Base-by-base conservation (phyloP, 2,329 filamentous ascomycete genomes). In the Penicillium sp. region DNA sequence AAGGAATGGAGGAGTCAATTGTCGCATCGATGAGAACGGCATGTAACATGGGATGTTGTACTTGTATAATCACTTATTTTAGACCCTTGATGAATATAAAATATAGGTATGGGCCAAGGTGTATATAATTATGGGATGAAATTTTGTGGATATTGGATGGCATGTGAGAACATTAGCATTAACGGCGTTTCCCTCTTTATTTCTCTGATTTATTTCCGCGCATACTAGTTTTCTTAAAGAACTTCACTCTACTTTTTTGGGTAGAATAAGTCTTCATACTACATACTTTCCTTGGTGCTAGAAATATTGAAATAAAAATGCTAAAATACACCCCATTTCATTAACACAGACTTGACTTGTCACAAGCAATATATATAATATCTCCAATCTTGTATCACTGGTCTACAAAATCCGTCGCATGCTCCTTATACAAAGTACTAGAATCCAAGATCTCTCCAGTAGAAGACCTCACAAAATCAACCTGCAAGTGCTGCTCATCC, bases 391-490 rank as follows among this genome's bases (percentile, higher is more conserved):
- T 19, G 17, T 12, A 21, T 55, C 21, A 89, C 89, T 78, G 82
- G 36, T 75, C 68, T 4, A 82, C 79, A 68, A 83, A 83, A 45
- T 69, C 70, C 48, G 75, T 64, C 1, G 57, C 61, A 61, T 83
- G 82, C 29, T 73, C 70, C 72, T 84, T 84, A 62, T 77, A 81
- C 65, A 84, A 63, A 23, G 71, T 73, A 12, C 79, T 79, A 9
- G 74, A 70, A 65, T 84, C 82, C 56, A 84, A 60, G 7, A 81
- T 59, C 49, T 75, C 73, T 1, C 82, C 82, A 0, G 79, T 83
- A 1, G 74, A 66, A 0, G 79, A 83, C 3, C 73, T 70, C 36
- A 81, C 73, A 61, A 86, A 85, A 12, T 83, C 76, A 4, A 86
- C 75, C 63, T 77, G 72, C 60, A 86, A 58, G 27, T 80, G 68